These are phyloP conservation scores for Clathrus columnatus DNA, from an alignment of 768 basidiomycete species.

Conservation along the genomic window DNA sequence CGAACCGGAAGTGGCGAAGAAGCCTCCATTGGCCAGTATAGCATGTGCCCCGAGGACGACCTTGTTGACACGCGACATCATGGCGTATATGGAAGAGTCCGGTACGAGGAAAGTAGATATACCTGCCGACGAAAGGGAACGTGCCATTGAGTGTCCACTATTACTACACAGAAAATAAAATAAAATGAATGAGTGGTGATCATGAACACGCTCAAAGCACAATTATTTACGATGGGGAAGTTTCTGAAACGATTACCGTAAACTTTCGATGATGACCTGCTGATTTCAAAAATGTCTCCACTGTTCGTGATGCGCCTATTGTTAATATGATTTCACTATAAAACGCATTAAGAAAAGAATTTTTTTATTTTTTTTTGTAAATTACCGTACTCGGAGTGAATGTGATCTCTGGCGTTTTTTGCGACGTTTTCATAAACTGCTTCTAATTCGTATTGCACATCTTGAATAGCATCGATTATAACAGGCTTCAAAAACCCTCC, in stretches of 20 bases:
- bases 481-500: constrained; percentile 79
- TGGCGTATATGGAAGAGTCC: constrained; percentile 89
- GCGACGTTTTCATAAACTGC: constrained; percentile 93
- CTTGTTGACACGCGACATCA: constrained; percentile 97
- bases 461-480: constrained; percentile 93
- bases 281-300: constrained; percentile 87
- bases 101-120: constrained; percentile 97
- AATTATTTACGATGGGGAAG: constrained; percentile 74
- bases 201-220: not conserved
- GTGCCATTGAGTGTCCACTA: constrained; percentile 78
- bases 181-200: constrained; percentile 3
- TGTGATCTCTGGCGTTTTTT: constrained; percentile 90
- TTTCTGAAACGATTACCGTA: constrained; percentile 93
- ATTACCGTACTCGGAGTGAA: constrained; percentile 85
- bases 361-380: not conserved
- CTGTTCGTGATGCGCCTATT: constrained; percentile 88
- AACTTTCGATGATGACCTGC: constrained; percentile 87
- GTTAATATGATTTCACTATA: constrained; percentile 88
- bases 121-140: constrained; percentile 65
- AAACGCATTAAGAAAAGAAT: constrained; percentile 4
- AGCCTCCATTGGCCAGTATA: constrained; percentile 94
- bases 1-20: constrained; percentile 85
- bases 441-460: constrained; percentile 92
- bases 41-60: constrained; percentile 91
- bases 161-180: constrained; percentile 39